Evolutionary conservation across 495 filamentous ascomycete genomes (phyloP).

Genomic region (Monascus purpureus): DNA sequence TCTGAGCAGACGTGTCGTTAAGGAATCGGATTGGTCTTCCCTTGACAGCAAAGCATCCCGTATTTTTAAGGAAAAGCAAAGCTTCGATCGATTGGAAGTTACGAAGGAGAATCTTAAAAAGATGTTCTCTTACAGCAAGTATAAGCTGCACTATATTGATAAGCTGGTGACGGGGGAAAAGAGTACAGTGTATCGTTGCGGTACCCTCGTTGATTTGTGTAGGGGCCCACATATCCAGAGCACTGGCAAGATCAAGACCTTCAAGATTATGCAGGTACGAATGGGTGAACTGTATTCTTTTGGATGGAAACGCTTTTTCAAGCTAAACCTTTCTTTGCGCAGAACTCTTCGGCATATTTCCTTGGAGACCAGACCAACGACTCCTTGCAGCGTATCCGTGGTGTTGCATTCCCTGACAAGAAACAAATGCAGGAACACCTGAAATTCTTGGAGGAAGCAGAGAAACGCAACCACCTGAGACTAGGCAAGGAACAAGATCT

Average conservation of each 20-base stretch:
- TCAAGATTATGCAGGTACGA: constrained; percentile 71
- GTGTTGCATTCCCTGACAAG: constrained; percentile 95
- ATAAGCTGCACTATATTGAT: constrained; percentile 91
- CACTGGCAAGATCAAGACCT: constrained; percentile 82
- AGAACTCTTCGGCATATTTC: constrained; percentile 95
- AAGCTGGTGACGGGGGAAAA: constrained; percentile 83
- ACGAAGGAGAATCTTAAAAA: constrained; percentile 81
- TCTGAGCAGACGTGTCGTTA: constrained; percentile 43
- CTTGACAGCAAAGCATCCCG: constrained; percentile 60
- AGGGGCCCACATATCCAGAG: constrained; percentile 78
- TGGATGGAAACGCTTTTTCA: neutral
- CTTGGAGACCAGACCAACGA: constrained; percentile 87
- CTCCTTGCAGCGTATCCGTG: constrained; percentile 88
- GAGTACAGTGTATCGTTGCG: constrained; percentile 87
- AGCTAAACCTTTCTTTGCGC: too few relatives aligned
- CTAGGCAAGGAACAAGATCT: constrained; percentile 91
- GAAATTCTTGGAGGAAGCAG: constrained; percentile 88
- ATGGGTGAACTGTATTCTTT: neutral
- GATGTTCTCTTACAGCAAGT: constrained; percentile 94
- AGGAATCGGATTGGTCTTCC: constrained; percentile 59
- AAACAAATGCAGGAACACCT: constrained; percentile 80
- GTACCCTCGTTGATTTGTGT: constrained; percentile 69
- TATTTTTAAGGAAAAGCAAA: constrained; percentile 92
- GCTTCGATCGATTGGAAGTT: constrained; percentile 78
- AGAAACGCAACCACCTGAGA: constrained; percentile 83